Evolutionary conservation across 2,329 filamentous ascomycete species (phyloP), one percentile per base, ranked within the genome.

Genomic region (Curvularia hawaiiensis): DNA sequence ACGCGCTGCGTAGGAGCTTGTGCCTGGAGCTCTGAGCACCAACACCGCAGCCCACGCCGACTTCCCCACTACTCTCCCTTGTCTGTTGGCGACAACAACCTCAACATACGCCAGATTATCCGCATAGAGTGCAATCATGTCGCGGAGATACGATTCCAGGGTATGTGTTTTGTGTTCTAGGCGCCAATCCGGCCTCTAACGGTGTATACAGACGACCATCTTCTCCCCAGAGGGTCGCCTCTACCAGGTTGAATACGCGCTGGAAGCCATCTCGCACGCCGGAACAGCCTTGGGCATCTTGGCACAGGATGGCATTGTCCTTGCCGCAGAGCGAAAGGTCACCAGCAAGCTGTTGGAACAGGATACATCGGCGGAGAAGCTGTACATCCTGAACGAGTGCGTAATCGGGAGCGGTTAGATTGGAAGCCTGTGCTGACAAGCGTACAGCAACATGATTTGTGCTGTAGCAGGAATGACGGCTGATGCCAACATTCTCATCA

Each of bases 401-500:
- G 90, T 73, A 31, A 24, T 39, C n/a, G 35, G 5, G 16, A 16
- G 8, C 40, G 12, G 26, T 4, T 14, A 4, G 1, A 1, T 3
- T 9, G 16, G 4, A 6, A 10, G 2, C 1, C 1, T 6, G 12
- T 50, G 39, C 66, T 69, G 44, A 72, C 24, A 18, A 22, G 9
- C 12, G 4, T 28, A 1, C 66, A 98, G 94, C 83, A 99, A 99
- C 84, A 99, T 99, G 96, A 98, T 99, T 80, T 97, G 93, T 80
- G 95, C 95, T 61, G 95, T 99, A 59, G 95, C 95, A 71, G 95
- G 95, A 76, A 98, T 99, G 94, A 99, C 93, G 45, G 95, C 95
- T 74, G 95, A 99, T 77, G 95, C 95, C 79, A 99, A 99, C 84
- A 99, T 99, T 79, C 92, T 99, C 78, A 99, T 99, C 88, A 99